Conservation (phyloP, 2,329 filamentous ascomycete genomes). For the Xylariaceae sp. region DNA sequence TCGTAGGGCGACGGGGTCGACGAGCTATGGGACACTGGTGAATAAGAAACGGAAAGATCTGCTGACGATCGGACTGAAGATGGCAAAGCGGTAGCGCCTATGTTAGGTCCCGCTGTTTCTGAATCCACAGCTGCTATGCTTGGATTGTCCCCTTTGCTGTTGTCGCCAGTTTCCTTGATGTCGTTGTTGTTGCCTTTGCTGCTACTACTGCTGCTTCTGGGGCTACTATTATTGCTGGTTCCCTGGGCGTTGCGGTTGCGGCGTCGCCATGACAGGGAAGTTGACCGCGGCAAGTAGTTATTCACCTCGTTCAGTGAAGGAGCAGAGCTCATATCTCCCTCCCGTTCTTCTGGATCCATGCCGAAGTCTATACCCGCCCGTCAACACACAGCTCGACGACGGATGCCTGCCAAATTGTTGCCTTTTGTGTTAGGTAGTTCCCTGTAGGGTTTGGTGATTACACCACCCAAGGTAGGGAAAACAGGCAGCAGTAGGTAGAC, state of each 20-base stretch:
- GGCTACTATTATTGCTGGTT: too few species aligned
- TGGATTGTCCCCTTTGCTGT: background rate
- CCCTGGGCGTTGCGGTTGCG: too few species aligned
- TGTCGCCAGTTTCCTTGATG: background rate
- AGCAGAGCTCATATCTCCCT: constrained; percentile 3
- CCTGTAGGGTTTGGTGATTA: background rate
- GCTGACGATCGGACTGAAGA: background rate
- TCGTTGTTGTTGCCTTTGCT: background rate
- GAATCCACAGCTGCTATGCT: background rate
- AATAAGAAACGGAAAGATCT: constrained; percentile 1
- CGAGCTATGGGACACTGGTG: constrained; percentile 8
- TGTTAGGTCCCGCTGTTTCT: background rate
- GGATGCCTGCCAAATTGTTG: background rate
- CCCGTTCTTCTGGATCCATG: background rate
- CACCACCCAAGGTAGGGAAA: background rate
- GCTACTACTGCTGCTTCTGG: background rate
- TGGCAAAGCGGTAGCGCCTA: background rate
- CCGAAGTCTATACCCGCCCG: background rate
- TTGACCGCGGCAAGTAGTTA: constrained; percentile 20
- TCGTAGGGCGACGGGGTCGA: constrained; percentile 1
- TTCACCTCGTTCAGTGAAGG: constrained; percentile 8
- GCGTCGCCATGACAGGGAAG: constrained; percentile 22
- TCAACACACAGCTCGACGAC: background rate
- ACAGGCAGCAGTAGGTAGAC: background rate
- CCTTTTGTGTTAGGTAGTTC: background rate